phyloP scores from a whole-genome alignment of 331 rosid genomes.

The Quercus phellos region DNA sequence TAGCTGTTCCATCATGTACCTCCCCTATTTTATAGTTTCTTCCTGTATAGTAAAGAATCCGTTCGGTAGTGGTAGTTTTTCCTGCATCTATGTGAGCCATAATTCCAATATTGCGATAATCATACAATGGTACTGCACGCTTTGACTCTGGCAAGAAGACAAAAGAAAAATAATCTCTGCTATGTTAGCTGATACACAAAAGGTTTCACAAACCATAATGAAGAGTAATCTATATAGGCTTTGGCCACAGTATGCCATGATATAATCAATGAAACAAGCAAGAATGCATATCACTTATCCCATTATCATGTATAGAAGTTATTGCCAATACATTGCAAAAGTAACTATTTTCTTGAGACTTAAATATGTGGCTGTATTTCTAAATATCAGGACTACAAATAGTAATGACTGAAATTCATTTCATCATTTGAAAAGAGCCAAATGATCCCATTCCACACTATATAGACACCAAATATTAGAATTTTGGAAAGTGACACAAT shows the following conservation, averaged over 20 bases:
- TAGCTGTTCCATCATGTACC: slow-evolving; percentile 95
- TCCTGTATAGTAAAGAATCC: slow-evolving; percentile 84
- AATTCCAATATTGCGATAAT: slow-evolving; percentile 91
- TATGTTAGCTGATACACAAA: not conserved
- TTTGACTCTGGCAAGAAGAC: slow-evolving; percentile 36
- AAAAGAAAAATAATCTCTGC: slow-evolving; percentile 11
- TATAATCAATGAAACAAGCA: not conserved
- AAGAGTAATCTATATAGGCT: not conserved
- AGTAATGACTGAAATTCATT: not conserved
- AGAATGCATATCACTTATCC: not conserved
- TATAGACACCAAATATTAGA: not conserved
- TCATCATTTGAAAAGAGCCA: not conserved
- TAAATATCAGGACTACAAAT: not conserved
- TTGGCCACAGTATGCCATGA: not conserved
- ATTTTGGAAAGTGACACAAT: not conserved
- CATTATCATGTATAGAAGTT: not conserved
- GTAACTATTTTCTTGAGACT: not conserved
- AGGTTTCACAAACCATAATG: slow-evolving; percentile 5
- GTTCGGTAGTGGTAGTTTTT: slow-evolving; percentile 88
- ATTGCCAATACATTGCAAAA: not conserved
- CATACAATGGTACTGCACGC: slow-evolving; percentile 64
- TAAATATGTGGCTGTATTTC: not conserved
- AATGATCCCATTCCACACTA: not conserved
- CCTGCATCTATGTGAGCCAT: slow-evolving; percentile 99
- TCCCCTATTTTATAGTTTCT: slow-evolving; percentile 95